Evolutionary conservation across 2,329 filamentous ascomycete species (phyloP), one percentile per base, ranked within the genome.

Genomic region (Arthrobotrys conoides): DNA sequence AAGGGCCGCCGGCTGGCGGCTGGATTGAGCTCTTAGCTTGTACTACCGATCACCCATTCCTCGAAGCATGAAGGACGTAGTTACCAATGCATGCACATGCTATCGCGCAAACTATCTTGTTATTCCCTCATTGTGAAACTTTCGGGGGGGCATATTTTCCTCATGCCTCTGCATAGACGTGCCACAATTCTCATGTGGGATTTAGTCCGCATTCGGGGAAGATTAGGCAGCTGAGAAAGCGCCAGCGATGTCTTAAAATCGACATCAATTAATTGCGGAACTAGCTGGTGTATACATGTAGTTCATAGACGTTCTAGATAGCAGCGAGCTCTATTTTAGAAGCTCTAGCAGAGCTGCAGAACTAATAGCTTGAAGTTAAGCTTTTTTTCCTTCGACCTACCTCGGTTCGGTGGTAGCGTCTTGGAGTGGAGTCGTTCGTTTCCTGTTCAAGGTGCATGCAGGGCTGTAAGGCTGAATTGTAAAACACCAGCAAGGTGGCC

Each of bases 381-480:
- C 55, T 51, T 46, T 57, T 46, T 57, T 61, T 44, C 20, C 27
- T 38, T 67, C 51, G 46, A 63, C 27, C 36, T 61, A 67, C 61
- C 70, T 61, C 70, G 70, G 53, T 18, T 10, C 36, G 33, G 33
- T 51, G 41, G n/a, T 22, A 46, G 22, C 24, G 44, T 44, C 57
- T 72, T 67, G 38, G 9, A 16, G 69, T 70, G 73, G 67, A 69
- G 66, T 14, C 20, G 49, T 51, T 61, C 41, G 14, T 71, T 76
- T 53, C 73, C 67, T 14, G 8, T 67, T 76, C 41, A 38, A 57
- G 67, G 27, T 66, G 55, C 66, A 65, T 78, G 75, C 75, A 72
- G 41, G 57, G 44, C 38, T 36, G 55, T 78, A 78, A 78, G 75
- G 75, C 75, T 78, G 75, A 78, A 78, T 78, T 46, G 68, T 55